Evolutionary conservation across 306 rosid species (phyloP), one percentile per base, ranked within the genome.

Genomic region (Glycine soja): DNA sequence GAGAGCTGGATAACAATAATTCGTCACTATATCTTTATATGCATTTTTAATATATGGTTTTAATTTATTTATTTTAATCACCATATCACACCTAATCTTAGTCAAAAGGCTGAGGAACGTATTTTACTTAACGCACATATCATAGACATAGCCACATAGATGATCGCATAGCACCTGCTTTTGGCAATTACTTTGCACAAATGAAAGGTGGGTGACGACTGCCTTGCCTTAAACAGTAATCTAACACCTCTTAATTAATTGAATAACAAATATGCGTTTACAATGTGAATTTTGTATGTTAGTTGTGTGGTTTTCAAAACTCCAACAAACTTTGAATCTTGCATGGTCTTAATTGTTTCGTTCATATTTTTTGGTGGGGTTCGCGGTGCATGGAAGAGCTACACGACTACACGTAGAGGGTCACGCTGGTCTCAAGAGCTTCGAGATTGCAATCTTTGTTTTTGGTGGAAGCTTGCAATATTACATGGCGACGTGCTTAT

Each of bases 301-400:
- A 64, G 83, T 65, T 83, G 82, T 65, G 16, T 51, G 76, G 86
- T 83, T 77, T 81, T 81, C 88, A 71, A 90, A 84, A 82, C 77
- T 80, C 85, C 85, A 92, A 88, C 92, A 87, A 90, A 86, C 94
- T 79, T 90, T 84, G 94, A 90, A 87, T 79, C 53, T 72, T 65
- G 80, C 63, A 81, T 54, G 70, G 65, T 46, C 24, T 78, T 34
- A 38, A 24, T 24, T 24, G 30, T 80, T 83, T 47, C 45, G 72
- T 66, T 78, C 72, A 45, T 46, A 47, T 56, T 32, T 72, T 5
- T 64, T 78, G 75, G 38, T 79, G 57, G 67, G 51, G 75, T 71
- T 52, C 2, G 16, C 3, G 24, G 54, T 67, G 74, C 68, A 61
- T 24, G 2, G 2, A 24, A 24, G 30, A 24, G 30, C 30, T 24